These are phyloP conservation scores for Arthromyces matolae DNA, from an alignment of 768 basidiomycete species.

Conservation along the genomic window DNA sequence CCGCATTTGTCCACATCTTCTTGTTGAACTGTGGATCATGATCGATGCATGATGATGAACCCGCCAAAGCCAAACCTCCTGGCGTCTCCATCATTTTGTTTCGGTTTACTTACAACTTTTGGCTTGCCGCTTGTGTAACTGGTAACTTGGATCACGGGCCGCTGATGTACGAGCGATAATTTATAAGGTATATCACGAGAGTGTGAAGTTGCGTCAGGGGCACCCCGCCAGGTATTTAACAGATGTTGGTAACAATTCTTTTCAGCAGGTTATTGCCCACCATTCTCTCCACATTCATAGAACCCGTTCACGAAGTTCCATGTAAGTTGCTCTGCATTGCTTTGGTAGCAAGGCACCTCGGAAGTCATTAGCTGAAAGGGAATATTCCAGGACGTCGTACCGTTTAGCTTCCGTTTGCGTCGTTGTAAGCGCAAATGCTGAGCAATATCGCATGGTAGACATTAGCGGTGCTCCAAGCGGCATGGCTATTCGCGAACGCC, in stretches of 20 bases:
- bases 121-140: conserved; percentile 8
- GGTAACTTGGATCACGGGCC: conserved; percentile 17
- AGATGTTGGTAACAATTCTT: too few species aligned
- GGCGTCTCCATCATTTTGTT: conserved; percentile 22
- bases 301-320: conserved; percentile 13
- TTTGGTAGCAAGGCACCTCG: too few species aligned
- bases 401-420: conserved; percentile 38
- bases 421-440: conserved; percentile 46
- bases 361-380: too few species aligned
- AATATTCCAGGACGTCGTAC: conserved; percentile 19
- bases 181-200: conserved; percentile 14
- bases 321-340: too few species aligned
- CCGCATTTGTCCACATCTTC: conserved; percentile 18
- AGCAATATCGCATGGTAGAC: conserved; percentile 48
- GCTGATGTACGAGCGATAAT: conserved; percentile 13
- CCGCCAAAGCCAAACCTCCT: conserved; percentile 14
- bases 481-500: conserved; percentile 40
- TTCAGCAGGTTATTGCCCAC: too few species aligned
- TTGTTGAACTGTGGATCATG: conserved; percentile 12
- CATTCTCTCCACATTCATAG: conserved; percentile 1
- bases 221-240: conserved; percentile 9
- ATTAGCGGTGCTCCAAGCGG: conserved; percentile 44
- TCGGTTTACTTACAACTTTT: conserved; percentile 11
- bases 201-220: conserved; percentile 12
- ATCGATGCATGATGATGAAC: too few species aligned